Evolutionary conservation across 192 early-diverging fungal genomes (phyloP).

Genomic region (Funneliformis geosporum): DNA sequence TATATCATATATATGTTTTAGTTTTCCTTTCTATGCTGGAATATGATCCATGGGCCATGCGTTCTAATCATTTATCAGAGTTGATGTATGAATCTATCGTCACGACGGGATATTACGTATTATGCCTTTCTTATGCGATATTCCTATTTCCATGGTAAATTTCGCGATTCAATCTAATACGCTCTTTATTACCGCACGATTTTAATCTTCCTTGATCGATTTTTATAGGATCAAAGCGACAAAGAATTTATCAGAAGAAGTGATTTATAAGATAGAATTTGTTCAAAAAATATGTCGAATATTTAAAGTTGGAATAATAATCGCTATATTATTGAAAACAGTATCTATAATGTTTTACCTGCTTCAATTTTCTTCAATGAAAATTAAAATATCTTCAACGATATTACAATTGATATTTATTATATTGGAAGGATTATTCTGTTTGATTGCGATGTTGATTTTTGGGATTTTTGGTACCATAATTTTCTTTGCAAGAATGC

Average conservation of each 20-base stretch:
- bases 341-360: neutral
- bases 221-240: slow-evolving; percentile 9
- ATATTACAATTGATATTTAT: neutral
- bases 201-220: neutral
- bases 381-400: too few relatives aligned
- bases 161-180: neutral
- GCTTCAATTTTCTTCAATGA: neutral
- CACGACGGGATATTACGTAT: neutral
- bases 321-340: neutral
- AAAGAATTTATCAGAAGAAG: neutral
- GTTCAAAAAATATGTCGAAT: neutral
- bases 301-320: neutral
- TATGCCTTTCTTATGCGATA: neutral
- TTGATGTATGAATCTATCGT: neutral
- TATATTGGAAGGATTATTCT: neutral
- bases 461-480: too few relatives aligned
- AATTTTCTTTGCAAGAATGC: neutral
- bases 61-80: neutral
- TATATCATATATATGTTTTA: too few relatives aligned
- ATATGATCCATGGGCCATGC: neutral
- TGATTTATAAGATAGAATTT: neutral
- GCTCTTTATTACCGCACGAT: neutral
- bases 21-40: neutral
- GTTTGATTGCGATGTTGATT: too few relatives aligned
- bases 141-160: slow-evolving; percentile 12